Conservation (phyloP, 2,329 filamentous ascomycete species). For the Pseudogymnoascus sp. region DNA sequence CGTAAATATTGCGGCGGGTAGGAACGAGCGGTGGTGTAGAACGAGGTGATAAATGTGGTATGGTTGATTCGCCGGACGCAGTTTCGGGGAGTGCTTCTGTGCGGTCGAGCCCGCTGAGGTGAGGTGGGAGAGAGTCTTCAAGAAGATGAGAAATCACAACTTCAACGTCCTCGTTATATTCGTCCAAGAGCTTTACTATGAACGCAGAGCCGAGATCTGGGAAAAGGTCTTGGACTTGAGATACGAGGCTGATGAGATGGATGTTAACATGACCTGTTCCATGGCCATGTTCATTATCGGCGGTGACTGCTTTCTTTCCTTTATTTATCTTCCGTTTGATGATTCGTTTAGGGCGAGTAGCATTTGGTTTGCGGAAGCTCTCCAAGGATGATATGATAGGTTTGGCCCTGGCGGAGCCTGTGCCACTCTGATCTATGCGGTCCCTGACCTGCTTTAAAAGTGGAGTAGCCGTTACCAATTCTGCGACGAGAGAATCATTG, state of each 20-base stretch:
- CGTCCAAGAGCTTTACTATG: conserved; percentile 67
- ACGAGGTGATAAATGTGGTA: conserved; percentile 45
- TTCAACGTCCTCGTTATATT: conserved; percentile 70
- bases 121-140: conserved; percentile 62
- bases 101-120: conserved; percentile 57
- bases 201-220: conserved; percentile 80
- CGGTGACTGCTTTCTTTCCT: conserved; percentile 46
- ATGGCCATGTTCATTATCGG: conserved; percentile 28
- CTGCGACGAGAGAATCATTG: conserved; percentile 69
- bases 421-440: conserved; percentile 40
- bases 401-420: conserved; percentile 46
- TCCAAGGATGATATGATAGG: conserved; percentile 54
- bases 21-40: conserved; percentile 50
- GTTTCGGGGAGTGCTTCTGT: conserved; percentile 49
- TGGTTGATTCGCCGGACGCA: conserved; percentile 22
- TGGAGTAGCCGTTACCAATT: conserved; percentile 73
- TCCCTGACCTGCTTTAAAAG: conserved; percentile 56
- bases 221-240: conserved; percentile 89
- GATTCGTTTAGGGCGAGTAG: conserved; percentile 42
- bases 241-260: conserved; percentile 75
- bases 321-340: conserved; percentile 52
- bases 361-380: conserved; percentile 46
- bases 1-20: conserved; percentile 63
- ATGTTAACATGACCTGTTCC: conserved; percentile 41
- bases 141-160: conserved; percentile 74